Evolutionary conservation across 495 filamentous ascomycete species (phyloP), one percentile per base, ranked within the genome.

Genomic region (Penicillium mononematosum): DNA sequence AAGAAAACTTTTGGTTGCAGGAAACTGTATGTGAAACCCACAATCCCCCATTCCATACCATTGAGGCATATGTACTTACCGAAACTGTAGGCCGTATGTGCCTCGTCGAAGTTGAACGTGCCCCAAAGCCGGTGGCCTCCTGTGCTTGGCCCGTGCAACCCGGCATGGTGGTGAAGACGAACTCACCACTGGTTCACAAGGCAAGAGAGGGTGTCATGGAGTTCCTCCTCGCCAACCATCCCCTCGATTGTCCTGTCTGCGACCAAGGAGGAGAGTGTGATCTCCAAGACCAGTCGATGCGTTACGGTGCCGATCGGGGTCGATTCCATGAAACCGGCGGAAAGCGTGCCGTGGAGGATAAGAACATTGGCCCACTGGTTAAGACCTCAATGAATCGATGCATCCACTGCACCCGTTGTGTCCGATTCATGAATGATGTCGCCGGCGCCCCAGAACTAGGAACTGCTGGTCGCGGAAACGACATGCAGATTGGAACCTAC

Each of bases 361-460:
- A 98, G 82, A 98, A 98, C 69, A 96, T 98, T 62, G 94, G 94
- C 7, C 94, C 94, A n/a, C 73, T 98, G 55, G 87, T 98, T 71
- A 98, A 98, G 81, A 98, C 94, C 16, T 98, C 95, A n/a, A 98
- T 98, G 94, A 98, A 98, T 78, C 81, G 94, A 68, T 98, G 94
- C 78, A 98, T 98, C 69, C 94, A 98, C 77, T 98, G 94, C 78
- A 98, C 94, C 62, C 85, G 94, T 67, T 98, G 94, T 75, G 84
- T 98, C 59, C 91, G 94, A 62, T 98, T 98, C 74, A 90, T 94
- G 68, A 98, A 97, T 73, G 94, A 98, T 71, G 81, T 98, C 60
- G 94, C 94, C 29, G 94, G 94, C 60, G 94, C 94, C 46, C 90
- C 94, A 17, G 94, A 98, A 72, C 79, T 98, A 59, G 94, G 94